phyloP scores from a whole-genome alignment of 176 grass and related monocot species.

The Puccinellia tenuiflora region DNA sequence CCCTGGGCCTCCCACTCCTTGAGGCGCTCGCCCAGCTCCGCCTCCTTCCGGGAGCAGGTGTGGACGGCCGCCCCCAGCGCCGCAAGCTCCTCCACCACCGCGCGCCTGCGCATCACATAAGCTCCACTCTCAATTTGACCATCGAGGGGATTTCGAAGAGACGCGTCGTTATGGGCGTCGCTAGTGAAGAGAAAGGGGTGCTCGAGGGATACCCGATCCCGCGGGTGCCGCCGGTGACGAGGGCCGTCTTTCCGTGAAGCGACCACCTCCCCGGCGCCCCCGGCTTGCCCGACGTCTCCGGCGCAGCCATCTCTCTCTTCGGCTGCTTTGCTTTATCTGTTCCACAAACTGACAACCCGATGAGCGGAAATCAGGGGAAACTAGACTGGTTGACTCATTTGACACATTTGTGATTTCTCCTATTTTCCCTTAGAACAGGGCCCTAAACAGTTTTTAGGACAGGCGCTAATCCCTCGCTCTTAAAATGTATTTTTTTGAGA shows the following conservation, averaged over 20 bases:
- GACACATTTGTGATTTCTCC: too few relatives aligned
- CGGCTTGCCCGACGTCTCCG: neutral
- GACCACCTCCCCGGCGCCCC: constrained; percentile 43
- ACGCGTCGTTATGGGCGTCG: neutral
- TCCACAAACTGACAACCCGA: neutral
- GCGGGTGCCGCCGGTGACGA: constrained; percentile 74
- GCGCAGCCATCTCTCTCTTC: constrained; percentile 21
- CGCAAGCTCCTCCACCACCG: constrained; percentile 60
- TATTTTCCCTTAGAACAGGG: too few relatives aligned
- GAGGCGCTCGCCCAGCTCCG: constrained; percentile 39
- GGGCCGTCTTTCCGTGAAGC: constrained; percentile 54
- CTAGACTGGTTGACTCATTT: neutral
- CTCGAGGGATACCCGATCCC: constrained; percentile 49
- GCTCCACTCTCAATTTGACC: neutral
- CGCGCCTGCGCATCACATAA: constrained; percentile 25
- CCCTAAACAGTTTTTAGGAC: too few relatives aligned
- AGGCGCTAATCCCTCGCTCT: too few relatives aligned
- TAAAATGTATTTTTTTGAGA: too few relatives aligned
- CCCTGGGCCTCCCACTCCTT: constrained; percentile 41
- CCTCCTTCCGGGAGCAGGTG: constrained; percentile 54
- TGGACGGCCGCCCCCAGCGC: constrained; percentile 49
- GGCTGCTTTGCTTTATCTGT: neutral
- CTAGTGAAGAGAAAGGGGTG: neutral
- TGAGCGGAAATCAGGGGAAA: neutral
- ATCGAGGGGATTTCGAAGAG: neutral